Conservation (phyloP, 2,329 filamentous ascomycete species). For the Xylaria sp. region DNA sequence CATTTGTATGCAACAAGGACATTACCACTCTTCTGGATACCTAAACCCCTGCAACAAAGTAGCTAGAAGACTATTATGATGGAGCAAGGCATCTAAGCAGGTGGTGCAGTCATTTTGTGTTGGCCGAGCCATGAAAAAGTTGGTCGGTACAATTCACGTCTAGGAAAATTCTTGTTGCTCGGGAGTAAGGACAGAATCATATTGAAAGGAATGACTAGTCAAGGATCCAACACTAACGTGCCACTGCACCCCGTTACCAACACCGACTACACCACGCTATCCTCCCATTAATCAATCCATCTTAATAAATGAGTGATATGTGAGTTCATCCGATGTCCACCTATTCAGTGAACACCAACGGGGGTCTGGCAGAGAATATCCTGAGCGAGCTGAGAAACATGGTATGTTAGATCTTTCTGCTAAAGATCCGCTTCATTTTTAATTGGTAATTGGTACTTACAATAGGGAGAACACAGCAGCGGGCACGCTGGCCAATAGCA, state of each 20-base stretch:
- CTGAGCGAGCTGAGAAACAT: slow-evolving; percentile 37
- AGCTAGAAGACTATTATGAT: too few species aligned
- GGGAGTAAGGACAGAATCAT: background rate
- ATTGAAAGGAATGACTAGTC: slow-evolving; percentile 10
- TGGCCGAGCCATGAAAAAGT: too few species aligned
- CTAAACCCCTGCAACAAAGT: too few species aligned
- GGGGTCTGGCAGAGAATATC: slow-evolving; percentile 44
- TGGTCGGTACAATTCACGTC: background rate
- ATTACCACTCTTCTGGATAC: too few species aligned
- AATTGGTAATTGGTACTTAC: slow-evolving; percentile 32
- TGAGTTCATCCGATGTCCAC: background rate
- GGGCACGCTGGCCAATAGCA: slow-evolving; percentile 51
- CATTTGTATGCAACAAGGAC: too few species aligned
- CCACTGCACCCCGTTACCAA: background rate
- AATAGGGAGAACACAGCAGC: slow-evolving; percentile 58
- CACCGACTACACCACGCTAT: background rate
- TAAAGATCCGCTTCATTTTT: background rate
- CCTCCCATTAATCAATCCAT: background rate
- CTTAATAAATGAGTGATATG: background rate
- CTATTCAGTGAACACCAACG: too few species aligned
- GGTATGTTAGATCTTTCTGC: background rate
- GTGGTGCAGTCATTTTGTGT: too few species aligned
- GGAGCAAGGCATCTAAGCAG: too few species aligned
- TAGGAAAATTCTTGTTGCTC: background rate
- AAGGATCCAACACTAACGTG: background rate